These are phyloP conservation scores for Ceratobasidium sp. DNA, from an alignment of 1,284 basidiomycete species.

Conservation along the genomic window DNA sequence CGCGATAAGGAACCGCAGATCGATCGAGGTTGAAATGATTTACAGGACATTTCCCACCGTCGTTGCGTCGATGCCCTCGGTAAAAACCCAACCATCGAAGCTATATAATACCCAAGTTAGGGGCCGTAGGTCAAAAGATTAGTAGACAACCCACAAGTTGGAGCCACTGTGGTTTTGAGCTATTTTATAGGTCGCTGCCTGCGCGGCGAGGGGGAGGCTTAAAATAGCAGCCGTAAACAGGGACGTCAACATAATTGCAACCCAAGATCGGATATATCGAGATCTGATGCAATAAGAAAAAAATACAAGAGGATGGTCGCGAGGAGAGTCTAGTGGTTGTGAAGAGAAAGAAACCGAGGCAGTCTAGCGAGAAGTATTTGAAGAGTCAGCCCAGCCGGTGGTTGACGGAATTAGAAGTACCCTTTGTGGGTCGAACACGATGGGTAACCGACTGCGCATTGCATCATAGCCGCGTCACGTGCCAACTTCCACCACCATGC, in stretches of 20 bases:
- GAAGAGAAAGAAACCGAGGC: constrained; percentile 5
- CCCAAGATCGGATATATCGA: background rate
- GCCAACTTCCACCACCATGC: too few relatives aligned
- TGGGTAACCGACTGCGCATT: constrained; percentile 23
- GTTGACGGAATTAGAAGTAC: constrained; percentile 16
- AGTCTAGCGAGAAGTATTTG: constrained; percentile 9
- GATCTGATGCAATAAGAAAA: background rate
- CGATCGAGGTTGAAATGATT: background rate
- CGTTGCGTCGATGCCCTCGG: constrained; percentile 47
- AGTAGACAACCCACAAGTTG: constrained; percentile 24
- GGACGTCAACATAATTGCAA: constrained; percentile 11
- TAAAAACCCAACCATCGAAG: constrained; percentile 49
- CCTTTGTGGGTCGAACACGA: constrained; percentile 5
- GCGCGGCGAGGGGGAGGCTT: constrained; percentile 30
- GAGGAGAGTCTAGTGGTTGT: background rate
- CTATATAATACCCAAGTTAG: constrained; percentile 2
- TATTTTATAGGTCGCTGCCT: constrained; percentile 36
- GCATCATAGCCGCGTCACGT: constrained; percentile 5
- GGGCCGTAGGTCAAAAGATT: background rate
- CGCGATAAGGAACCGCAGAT: background rate
- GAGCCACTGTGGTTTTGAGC: constrained; percentile 36
- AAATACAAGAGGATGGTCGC: background rate
- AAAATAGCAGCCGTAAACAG: constrained; percentile 20
- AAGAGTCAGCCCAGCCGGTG: constrained; percentile 24
- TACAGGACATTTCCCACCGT: constrained; percentile 49